Evolutionary conservation across 1,139 yeast species (phyloP).

Genomic region (Magnusiomyces fungicola): DNA sequence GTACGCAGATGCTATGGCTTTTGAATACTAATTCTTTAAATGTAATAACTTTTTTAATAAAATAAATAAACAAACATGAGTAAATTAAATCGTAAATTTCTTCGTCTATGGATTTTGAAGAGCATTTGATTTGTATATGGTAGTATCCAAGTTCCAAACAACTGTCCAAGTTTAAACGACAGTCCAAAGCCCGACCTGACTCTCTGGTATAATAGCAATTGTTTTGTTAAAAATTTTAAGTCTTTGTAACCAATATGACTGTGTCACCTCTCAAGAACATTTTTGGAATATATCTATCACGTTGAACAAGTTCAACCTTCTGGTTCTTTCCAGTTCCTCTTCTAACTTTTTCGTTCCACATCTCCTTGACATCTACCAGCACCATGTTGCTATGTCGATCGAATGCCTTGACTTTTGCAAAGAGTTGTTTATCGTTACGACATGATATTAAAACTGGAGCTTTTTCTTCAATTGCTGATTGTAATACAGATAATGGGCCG

Average conservation of each 20-base stretch:
- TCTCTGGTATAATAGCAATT: too few species aligned
- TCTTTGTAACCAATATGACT: constrained; percentile 64
- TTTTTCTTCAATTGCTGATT: constrained; percentile 66
- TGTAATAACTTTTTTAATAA: too few species aligned
- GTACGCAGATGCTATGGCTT: neutral
- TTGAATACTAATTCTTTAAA: too few species aligned
- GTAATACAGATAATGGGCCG: constrained; percentile 86
- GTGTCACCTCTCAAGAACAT: constrained; percentile 94
- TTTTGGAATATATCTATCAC: constrained; percentile 82
- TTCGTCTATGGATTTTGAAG: too few species aligned
- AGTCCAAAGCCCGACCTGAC: too few species aligned
- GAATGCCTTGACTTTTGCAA: constrained; percentile 87
- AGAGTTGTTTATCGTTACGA: constrained; percentile 84
- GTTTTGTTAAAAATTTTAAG: constrained; percentile 14
- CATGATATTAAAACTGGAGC: constrained; percentile 81
- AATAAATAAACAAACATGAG: too few species aligned
- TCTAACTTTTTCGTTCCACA: constrained; percentile 72
- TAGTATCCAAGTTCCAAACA: too few species aligned
- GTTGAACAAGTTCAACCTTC: constrained; percentile 47
- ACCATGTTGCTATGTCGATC: constrained; percentile 95
- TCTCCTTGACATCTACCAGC: constrained; percentile 83
- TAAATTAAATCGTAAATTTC: too few species aligned
- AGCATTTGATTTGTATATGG: too few species aligned
- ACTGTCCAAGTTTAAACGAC: too few species aligned
- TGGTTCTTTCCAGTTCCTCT: constrained; percentile 65